Conservation (phyloP, 495 filamentous ascomycete species). For the Podospora pseudocomata region DNA sequence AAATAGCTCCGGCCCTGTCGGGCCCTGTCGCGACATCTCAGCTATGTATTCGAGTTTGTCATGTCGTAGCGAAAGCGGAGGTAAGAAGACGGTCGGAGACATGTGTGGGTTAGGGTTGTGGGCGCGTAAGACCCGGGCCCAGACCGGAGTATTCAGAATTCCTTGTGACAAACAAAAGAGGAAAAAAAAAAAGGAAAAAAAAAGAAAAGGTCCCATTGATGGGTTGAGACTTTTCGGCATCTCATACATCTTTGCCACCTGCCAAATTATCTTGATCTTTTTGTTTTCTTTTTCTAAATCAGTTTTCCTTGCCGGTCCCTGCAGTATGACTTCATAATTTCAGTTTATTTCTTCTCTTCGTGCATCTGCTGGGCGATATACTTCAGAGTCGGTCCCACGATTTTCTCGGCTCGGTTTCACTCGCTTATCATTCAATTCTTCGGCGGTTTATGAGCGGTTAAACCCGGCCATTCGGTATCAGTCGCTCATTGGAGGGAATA, state of each 20-base stretch:
- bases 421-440: background rate
- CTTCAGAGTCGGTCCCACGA: background rate
- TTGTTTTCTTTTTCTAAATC: background rate
- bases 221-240: background rate
- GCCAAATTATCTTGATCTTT: background rate
- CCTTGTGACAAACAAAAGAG: background rate
- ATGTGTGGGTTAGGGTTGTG: background rate
- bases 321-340: background rate
- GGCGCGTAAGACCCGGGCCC: background rate
- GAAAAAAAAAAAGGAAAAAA: background rate
- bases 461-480: background rate
- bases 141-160: background rate
- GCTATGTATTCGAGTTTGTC: background rate
- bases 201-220: slow-evolving; percentile 5
- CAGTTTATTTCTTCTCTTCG: background rate
- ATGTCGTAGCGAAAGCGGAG: background rate
- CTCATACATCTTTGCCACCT: background rate
- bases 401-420: background rate
- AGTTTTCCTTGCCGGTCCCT: background rate
- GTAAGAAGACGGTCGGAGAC: background rate
- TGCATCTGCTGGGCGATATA: background rate
- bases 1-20: background rate
- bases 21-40: background rate
- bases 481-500: background rate
- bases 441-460: background rate